Percentiles rank a stretch among this genome's conserved stretches.
These are phyloP conservation scores for Carex cristatella DNA, from an alignment of 176 grass and related monocot genomes.

Conservation along the genomic window DNA sequence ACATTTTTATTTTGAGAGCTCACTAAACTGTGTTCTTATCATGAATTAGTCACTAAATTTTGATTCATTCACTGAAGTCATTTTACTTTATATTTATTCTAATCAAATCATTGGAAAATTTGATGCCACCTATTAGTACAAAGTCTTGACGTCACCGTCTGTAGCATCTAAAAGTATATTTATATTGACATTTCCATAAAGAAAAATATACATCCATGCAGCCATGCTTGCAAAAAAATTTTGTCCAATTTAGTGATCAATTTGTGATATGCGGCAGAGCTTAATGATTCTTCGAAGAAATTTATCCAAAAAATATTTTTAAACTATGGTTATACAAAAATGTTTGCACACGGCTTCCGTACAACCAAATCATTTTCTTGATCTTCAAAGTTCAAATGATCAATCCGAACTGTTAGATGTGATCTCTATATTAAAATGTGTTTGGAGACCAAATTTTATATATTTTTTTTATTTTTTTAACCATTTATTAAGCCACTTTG, in stretches of 20 bases:
- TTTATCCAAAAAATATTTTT: not conserved
- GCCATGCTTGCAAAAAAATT: not conserved
- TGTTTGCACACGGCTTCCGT: no score
- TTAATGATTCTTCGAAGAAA: not conserved
- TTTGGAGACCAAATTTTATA: no score
- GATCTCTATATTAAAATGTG: no score
- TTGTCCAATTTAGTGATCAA: not conserved
- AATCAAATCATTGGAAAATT: not conserved
- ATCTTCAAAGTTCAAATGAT: no score
- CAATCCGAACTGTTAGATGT: no score
- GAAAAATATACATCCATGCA: not conserved
- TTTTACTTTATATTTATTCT: not conserved
- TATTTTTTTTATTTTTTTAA: no score
- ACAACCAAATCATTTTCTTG: no score
- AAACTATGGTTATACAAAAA: not conserved
- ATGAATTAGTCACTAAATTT: not conserved
- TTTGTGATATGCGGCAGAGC: not conserved
- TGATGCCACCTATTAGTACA: not conserved
- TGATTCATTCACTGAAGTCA: not conserved
- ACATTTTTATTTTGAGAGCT: not conserved
- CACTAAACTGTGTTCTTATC: not conserved
- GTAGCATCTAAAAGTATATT: not conserved
- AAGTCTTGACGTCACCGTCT: not conserved
- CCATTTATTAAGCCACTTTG: no score
- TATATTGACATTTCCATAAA: not conserved